Base-by-base conservation (phyloP, 2,329 filamentous ascomycete species). In the Monilinia fructicola region DNA sequence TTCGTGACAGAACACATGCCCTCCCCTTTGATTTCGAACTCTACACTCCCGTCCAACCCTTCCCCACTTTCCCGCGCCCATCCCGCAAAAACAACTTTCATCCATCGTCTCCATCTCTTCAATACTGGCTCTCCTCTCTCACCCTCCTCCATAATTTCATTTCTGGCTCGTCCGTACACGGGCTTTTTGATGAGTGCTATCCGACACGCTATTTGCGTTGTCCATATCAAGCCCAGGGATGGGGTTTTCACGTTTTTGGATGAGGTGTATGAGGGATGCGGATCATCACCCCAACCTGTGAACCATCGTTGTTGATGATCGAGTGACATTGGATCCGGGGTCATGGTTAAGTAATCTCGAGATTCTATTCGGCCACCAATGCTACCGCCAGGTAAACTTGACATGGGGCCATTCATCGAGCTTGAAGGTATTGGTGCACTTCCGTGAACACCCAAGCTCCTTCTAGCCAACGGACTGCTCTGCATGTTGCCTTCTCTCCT, bases 281-380 rank as follows among this genome's bases (percentile, higher is more conserved):
- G 80, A 66, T 87, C 83, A 76, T 96, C 91, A 28, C 94, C 93
- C 94, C 95, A 97, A 70, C 95, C 93, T 4, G 93, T 96, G 79
- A 97, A 96, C 86, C 93, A 97, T 54, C 91, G 86, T 77, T 97
- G 92, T 78, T 98, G 94, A 78, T 97, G 91, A 73, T 96, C 89
- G 11, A 97, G 85, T 42, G 86, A 84, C 48, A 97, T 82, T 0
- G 88, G 86, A 16, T 86, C 82, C 68, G 74, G 78, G 76, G 78
- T 75, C 71, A 74, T 67, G 53, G 54, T 55, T 40, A 69, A 68
- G 16, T 70, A 55, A 21, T 63, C 38, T 61, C 52, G 60, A 9
- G 35, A 38, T 48, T 2, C 21, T 11, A 23, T 7, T 38, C 44
- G 58, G 18, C 16, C n/a, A 6, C n/a, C 28, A 3, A 38, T 50